A percentile compares a stretch with the other conserved stretches of the same genome.
Evolutionary conservation across 495 filamentous ascomycete species (phyloP).

Genomic region (Trypethelium eluteriae): DNA sequence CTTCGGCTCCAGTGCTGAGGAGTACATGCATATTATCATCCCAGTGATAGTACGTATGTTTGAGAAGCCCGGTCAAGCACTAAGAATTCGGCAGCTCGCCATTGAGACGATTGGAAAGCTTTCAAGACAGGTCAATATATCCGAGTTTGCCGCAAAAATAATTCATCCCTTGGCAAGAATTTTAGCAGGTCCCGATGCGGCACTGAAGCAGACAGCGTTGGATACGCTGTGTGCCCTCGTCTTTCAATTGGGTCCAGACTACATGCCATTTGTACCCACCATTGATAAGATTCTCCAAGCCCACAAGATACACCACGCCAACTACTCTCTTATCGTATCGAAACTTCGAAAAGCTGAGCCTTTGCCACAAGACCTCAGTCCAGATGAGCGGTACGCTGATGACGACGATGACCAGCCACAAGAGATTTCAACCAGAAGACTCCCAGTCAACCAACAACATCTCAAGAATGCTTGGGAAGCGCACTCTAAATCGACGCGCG

Average conservation of each 20-base stretch:
- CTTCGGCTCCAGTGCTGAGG: constrained; percentile 91
- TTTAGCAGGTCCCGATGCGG: constrained; percentile 60
- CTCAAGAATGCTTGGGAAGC: constrained; percentile 97
- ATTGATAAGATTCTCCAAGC: constrained; percentile 61
- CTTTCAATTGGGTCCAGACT: constrained; percentile 91
- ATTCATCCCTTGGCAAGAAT: constrained; percentile 82
- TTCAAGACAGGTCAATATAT: constrained; percentile 95
- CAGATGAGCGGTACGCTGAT: constrained; percentile 74
- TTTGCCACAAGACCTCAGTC: constrained; percentile 86
- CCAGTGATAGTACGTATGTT: constrained; percentile 90
- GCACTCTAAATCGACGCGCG: constrained; percentile 84
- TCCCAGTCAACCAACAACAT: constrained; percentile 93
- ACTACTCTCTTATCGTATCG: constrained; percentile 81
- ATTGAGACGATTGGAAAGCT: constrained; percentile 93
- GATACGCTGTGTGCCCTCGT: constrained; percentile 94
- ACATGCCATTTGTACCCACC: constrained; percentile 82
- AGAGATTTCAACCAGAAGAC: constrained; percentile 84
- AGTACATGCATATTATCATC: constrained; percentile 99
- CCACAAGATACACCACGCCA: constrained; percentile 69
- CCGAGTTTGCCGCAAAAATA: constrained; percentile 90
- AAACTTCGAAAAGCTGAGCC: constrained; percentile 92
- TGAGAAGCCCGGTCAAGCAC: constrained; percentile 66
- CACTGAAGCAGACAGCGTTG: constrained; percentile 72
- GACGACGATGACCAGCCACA: constrained; percentile 70
- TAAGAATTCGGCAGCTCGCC: constrained; percentile 69